Evolutionary conservation across 345 rosid genomes (phyloP), one percentile per base, ranked within the genome.

Genomic region (Corchorus capsularis): DNA sequence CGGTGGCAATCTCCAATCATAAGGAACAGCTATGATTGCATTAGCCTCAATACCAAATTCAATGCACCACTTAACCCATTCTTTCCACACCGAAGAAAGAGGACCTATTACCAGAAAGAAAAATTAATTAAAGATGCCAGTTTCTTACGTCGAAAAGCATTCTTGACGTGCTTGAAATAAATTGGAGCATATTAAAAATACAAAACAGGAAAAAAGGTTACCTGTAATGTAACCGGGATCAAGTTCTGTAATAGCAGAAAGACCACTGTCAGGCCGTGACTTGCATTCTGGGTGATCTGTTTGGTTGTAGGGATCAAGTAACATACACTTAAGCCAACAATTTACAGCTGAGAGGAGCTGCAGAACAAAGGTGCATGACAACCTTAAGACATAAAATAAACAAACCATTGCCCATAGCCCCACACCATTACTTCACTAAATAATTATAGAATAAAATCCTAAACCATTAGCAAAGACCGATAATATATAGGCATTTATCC

Each of bases 211-310:
- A 34, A 35, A 46, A 15, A 41, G 13, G 0, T 67, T 55, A 90
- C 99, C 99, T 77, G 99, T 96, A 64, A 96, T 88, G 81, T 90
- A 87, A 68, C 99, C 99, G 20, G 99, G 99, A 92, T 93, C 98
- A 78, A 96, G 91, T 65, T 96, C 99, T 11, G 99, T 96, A 67
- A 96, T 91, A 2, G 97, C 94, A 77, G 99, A 92, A 83, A 96
- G 95, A 54, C 99, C 96, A 62, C 96, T 87, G 72, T 96, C 99
- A 17, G 99, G 99, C 34, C 99, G 84, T 41, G 99, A 93, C 77
- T 87, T 96, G 84, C 99, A 96, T 81, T 93, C 97, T 16, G 98
- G 97, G 82, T 96, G 94, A 82, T 96, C 99, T 20, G 97, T 93
- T 87, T 96, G 97, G 72, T 92, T 93, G 85, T 92, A 90, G 65